Conservation (phyloP, 2,329 filamentous ascomycete genomes). For the Colletotrichum acutatum region DNA sequence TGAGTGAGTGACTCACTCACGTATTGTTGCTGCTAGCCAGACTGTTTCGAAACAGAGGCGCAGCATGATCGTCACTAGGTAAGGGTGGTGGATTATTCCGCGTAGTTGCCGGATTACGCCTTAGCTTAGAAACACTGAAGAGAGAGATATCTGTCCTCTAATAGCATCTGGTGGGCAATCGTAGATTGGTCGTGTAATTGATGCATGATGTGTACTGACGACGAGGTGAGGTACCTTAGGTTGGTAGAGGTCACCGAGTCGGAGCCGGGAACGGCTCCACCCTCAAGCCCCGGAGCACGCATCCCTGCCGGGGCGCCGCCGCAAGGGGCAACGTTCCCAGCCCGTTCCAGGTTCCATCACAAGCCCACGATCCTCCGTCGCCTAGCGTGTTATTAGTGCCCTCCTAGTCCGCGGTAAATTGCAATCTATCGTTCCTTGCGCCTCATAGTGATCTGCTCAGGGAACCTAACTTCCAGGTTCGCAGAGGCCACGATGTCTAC, state of each 20-base stretch:
- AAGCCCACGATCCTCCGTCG: not conserved
- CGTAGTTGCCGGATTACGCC: not conserved
- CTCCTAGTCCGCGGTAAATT: not conserved
- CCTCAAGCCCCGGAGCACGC: not conserved
- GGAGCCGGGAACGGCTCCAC: not conserved
- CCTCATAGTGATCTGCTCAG: not conserved
- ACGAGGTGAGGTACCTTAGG: not conserved
- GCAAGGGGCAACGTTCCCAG: not conserved
- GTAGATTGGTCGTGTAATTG: not conserved
- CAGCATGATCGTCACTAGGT: not conserved
- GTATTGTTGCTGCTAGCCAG: not conserved
- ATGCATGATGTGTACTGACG: not conserved
- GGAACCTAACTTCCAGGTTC: not conserved
- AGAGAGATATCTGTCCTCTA: not conserved
- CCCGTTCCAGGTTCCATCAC: not conserved
- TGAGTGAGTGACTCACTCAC: not conserved
- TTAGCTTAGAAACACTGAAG: not conserved
- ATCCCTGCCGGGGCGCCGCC: constrained; percentile 8
- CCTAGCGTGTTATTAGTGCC: constrained; percentile 1
- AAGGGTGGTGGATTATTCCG: not conserved
- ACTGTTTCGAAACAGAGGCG: constrained; percentile 8
- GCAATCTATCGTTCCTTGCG: not conserved
- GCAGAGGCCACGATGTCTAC: constrained; percentile 14
- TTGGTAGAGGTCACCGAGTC: constrained; percentile 1
- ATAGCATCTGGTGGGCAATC: not conserved